These are phyloP conservation scores for Fusarium continuum DNA, from an alignment of 2,329 filamentous ascomycete species.

Conservation along the genomic window DNA sequence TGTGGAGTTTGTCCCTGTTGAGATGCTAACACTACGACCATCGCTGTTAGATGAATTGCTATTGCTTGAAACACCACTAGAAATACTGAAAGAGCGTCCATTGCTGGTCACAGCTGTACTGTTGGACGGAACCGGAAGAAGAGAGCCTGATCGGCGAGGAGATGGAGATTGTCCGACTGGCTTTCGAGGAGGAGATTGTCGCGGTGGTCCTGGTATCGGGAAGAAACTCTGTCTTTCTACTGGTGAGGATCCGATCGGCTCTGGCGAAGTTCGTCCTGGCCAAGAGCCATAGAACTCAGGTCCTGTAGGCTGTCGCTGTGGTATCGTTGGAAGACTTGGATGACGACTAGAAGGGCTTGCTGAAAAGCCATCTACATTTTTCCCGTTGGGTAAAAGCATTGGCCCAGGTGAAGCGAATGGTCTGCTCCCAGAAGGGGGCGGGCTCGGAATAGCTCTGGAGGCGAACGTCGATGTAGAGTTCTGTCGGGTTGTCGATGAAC, in stretches of 20 bases:
- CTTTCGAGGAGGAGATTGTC: constrained; percentile 19
- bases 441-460: neutral
- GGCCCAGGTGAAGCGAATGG: neutral
- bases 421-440: constrained; percentile 1
- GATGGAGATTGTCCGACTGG: constrained; percentile 35
- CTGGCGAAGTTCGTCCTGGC: constrained; percentile 32
- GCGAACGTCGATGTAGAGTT: constrained; percentile 27
- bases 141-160: constrained; percentile 23
- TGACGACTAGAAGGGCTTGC: constrained; percentile 10
- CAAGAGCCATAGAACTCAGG: constrained; percentile 23
- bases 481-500: constrained; percentile 16
- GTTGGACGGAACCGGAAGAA: constrained; percentile 8
- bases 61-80: constrained; percentile 35
- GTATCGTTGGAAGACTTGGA: constrained; percentile 31
- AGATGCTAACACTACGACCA: constrained; percentile 38
- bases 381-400: neutral
- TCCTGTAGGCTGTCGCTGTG: constrained; percentile 29
- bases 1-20: constrained; percentile 41
- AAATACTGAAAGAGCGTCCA: constrained; percentile 37
- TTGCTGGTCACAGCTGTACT: constrained; percentile 13
- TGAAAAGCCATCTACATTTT: constrained; percentile 3
- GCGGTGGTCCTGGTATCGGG: constrained; percentile 6
- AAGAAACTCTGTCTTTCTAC: constrained; percentile 22
- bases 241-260: constrained; percentile 19
- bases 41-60: constrained; percentile 42